Evolutionary conservation across 257 asterid genomes (phyloP).

Genomic region (Cinchona pubescens): DNA sequence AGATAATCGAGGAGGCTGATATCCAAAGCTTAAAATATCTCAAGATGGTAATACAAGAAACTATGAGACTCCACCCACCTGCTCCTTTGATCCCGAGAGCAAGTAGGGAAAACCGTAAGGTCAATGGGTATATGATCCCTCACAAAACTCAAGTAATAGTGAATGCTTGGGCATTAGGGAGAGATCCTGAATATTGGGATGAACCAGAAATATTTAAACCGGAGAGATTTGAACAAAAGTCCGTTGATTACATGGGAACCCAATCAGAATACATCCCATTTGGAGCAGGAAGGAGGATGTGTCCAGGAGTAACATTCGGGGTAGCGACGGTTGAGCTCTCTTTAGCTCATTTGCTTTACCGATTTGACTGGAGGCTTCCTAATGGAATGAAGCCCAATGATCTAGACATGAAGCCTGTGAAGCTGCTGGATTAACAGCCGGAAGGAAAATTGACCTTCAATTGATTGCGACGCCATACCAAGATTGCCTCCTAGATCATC

Average conservation of each 20-base stretch:
- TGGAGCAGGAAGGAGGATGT: constrained; percentile 11
- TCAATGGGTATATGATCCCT: constrained; percentile 6
- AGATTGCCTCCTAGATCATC: no score
- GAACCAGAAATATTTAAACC: neutral
- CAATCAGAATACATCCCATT: constrained; percentile 2
- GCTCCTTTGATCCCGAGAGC: constrained; percentile 16
- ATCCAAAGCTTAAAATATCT: constrained; percentile 6
- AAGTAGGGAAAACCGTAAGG: constrained; percentile 7
- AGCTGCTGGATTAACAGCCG: neutral
- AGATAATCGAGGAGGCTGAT: constrained; percentile 1
- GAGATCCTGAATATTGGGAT: constrained; percentile 6
- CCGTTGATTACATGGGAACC: neutral
- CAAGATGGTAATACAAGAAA: constrained; percentile 9
- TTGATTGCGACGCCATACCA: no score
- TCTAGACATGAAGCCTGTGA: constrained; percentile 9
- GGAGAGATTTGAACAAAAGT: neutral
- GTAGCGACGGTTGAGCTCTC: constrained; percentile 5
- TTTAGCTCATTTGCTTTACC: neutral
- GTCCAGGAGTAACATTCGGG: neutral
- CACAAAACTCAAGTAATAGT: constrained; percentile 4
- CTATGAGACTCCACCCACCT: constrained; percentile 16
- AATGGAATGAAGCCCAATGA: neutral
- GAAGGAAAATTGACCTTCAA: constrained; percentile 5
- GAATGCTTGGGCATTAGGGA: constrained; percentile 17
- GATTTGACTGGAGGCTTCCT: constrained; percentile 11